Evolutionary conservation across 1,284 basidiomycete species (phyloP).

Genomic region (Tranzscheliella williamsii): DNA sequence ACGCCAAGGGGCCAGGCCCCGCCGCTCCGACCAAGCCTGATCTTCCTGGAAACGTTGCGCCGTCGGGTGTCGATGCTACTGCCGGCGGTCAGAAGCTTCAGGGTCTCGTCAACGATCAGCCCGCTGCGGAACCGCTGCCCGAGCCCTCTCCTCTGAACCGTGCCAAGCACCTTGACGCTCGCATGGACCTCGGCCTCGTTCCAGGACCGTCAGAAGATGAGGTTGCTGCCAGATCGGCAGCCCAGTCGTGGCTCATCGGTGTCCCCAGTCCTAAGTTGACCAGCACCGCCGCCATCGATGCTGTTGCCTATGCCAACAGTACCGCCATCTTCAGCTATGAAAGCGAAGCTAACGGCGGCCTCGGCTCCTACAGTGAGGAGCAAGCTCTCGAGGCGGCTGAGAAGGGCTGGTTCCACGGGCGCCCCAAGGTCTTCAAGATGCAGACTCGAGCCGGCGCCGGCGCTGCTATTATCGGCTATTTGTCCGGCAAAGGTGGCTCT

Average conservation of each 20-base stretch:
- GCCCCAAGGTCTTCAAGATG: conserved; percentile 55
- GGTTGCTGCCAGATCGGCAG: conserved; percentile 28
- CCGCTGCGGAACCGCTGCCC: conserved; percentile 18
- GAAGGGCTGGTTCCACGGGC: conserved; percentile 37
- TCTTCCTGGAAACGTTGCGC: conserved; percentile 25
- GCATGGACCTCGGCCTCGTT: conserved; percentile 40
- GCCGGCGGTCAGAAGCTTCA: conserved; percentile 37
- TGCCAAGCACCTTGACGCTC: conserved; percentile 40
- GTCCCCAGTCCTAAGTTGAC: conserved; percentile 36
- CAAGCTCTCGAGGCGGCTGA: conserved; percentile 31
- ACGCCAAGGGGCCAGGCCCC: conserved; percentile 34
- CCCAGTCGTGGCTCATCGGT: conserved; percentile 48
- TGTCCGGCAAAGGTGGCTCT: conserved; percentile 41
- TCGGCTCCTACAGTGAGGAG: conserved; percentile 53
- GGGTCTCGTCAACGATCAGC: conserved; percentile 40
- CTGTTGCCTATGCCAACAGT: conserved; percentile 52
- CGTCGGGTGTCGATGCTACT: conserved; percentile 34
- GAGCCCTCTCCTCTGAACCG: conserved; percentile 43
- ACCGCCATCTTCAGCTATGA: conserved; percentile 59
- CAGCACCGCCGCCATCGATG: conserved; percentile 50
- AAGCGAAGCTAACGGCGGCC: conserved; percentile 50
- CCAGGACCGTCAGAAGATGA: conserved; percentile 30
- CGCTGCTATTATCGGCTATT: conserved; percentile 55
- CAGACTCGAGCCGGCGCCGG: conserved; percentile 69
- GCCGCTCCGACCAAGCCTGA: conserved; percentile 19